Evolutionary conservation across 2,329 filamentous ascomycete genomes (phyloP).

Genomic region (Didymella keratinophila): DNA sequence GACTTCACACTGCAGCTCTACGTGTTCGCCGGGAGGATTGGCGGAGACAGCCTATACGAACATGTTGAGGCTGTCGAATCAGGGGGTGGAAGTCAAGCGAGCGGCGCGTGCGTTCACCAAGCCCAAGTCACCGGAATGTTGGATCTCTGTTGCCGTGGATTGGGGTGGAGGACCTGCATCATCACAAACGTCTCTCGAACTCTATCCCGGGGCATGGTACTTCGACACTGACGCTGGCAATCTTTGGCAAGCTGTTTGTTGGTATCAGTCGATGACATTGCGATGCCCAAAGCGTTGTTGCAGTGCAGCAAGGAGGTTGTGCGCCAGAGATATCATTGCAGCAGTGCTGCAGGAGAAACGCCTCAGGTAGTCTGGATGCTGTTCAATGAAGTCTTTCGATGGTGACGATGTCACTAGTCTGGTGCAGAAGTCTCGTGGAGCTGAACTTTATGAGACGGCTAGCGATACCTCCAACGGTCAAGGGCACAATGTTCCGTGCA

Average conservation of each 20-base stretch:
- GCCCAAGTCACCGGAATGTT: slow-evolving; percentile 34
- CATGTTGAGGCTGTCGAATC: slow-evolving; percentile 26
- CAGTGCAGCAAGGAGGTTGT: slow-evolving; percentile 6
- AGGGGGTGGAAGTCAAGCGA: slow-evolving; percentile 27
- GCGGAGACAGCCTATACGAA: slow-evolving; percentile 13
- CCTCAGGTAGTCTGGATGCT: slow-evolving; percentile 13
- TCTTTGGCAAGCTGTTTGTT: neutral
- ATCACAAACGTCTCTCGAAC: slow-evolving; percentile 7
- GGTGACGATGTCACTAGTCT: slow-evolving; percentile 3
- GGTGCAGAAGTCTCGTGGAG: neutral
- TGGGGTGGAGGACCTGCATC: slow-evolving; percentile 21
- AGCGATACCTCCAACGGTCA: slow-evolving; percentile 3
- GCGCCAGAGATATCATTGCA: neutral
- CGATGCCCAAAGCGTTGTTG: neutral
- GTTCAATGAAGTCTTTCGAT: neutral
- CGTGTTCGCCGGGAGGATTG: slow-evolving; percentile 10
- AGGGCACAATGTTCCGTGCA: neutral
- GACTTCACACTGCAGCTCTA: slow-evolving; percentile 9
- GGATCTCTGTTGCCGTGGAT: slow-evolving; percentile 20
- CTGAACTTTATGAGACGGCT: slow-evolving; percentile 2
- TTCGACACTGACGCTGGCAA: neutral
- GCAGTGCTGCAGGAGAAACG: slow-evolving; percentile 7
- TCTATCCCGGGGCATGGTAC: neutral
- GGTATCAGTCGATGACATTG: neutral
- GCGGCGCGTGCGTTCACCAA: slow-evolving; percentile 24